Evolutionary conservation across 2,329 filamentous ascomycete species (phyloP).

Genomic region (Pseudocercospora pini-densiflorae): DNA sequence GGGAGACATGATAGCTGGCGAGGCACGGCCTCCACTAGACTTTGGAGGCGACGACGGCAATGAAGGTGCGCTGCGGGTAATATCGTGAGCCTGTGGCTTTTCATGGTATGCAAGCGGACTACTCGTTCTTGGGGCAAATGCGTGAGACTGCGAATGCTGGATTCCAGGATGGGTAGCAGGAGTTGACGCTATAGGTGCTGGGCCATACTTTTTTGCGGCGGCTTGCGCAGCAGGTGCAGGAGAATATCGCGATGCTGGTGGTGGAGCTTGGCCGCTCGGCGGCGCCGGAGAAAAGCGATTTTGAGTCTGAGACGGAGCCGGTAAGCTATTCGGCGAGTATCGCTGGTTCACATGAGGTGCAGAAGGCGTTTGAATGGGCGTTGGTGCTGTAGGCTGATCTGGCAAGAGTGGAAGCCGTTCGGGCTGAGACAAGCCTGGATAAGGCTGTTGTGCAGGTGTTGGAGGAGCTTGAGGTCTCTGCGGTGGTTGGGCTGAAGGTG

Average conservation of each 20-base stretch:
- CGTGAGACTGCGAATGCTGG: slow-evolving; percentile 42
- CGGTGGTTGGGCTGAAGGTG: slow-evolving; percentile 24
- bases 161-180: slow-evolving; percentile 35
- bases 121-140: slow-evolving; percentile 67
- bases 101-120: slow-evolving; percentile 63
- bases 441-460: slow-evolving; percentile 30
- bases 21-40: slow-evolving; percentile 26
- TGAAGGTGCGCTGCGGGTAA: slow-evolving; percentile 13
- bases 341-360: slow-evolving; percentile 27
- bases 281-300: slow-evolving; percentile 32
- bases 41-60: slow-evolving; percentile 46
- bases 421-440: slow-evolving; percentile 45
- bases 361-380: slow-evolving; percentile 17
- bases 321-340: slow-evolving; percentile 34
- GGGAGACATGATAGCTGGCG: slow-evolving; percentile 28
- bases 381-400: slow-evolving; percentile 41
- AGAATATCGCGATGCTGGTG: slow-evolving; percentile 60
- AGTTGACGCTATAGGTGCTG: slow-evolving; percentile 38
- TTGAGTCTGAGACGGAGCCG: slow-evolving; percentile 24
- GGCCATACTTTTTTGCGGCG: slow-evolving; percentile 44
- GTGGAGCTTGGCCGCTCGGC: slow-evolving; percentile 45
- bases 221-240: slow-evolving; percentile 53
- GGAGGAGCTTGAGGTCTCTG: slow-evolving; percentile 28
- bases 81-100: slow-evolving; percentile 39
- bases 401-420: slow-evolving; percentile 46